Evolutionary conservation across 192 early-diverging fungal genomes (phyloP).

Genomic region (Spinellus fusiger): DNA sequence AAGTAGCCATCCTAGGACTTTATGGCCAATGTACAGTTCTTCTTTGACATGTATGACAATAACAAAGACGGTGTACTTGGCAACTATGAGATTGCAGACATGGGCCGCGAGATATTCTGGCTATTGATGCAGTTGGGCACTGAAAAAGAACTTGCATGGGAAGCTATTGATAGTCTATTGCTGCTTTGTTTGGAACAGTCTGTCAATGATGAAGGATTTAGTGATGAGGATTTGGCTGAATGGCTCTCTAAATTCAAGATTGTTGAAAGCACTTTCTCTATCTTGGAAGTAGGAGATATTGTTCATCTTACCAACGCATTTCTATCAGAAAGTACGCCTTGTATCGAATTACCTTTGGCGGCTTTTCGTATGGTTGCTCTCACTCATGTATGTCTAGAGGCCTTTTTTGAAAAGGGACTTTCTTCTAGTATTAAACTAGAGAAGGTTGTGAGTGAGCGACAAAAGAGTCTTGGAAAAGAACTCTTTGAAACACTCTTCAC

Average conservation of each 20-base stretch:
- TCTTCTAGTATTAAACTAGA: constrained; percentile 51
- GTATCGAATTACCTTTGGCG: constrained; percentile 4
- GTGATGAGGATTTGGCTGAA: background rate
- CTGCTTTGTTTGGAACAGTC: background rate
- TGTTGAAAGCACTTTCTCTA: background rate
- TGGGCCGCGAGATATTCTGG: constrained; percentile 81
- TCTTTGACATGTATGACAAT: constrained; percentile 78
- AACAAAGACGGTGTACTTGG: constrained; percentile 56
- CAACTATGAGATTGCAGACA: constrained; percentile 75
- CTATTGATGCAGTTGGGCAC: constrained; percentile 36
- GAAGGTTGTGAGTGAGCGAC: constrained; percentile 43
- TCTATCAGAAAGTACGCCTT: background rate
- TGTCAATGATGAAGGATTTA: background rate
- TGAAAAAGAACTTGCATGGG: constrained; percentile 3
- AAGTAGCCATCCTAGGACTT: constrained; percentile 65
- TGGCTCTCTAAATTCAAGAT: background rate
- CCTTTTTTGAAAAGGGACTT: constrained; percentile 69
- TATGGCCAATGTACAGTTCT: constrained; percentile 68
- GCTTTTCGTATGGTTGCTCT: constrained; percentile 66
- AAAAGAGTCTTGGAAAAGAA: constrained; percentile 44
- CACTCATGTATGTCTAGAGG: constrained; percentile 74
- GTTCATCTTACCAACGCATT: background rate
- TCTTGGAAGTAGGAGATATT: background rate
- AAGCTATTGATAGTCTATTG: background rate
- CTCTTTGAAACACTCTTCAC: constrained; percentile 44